phyloP scores from a whole-genome alignment of 1,139 yeast species.

The Sugiyamaella novakii region DNA sequence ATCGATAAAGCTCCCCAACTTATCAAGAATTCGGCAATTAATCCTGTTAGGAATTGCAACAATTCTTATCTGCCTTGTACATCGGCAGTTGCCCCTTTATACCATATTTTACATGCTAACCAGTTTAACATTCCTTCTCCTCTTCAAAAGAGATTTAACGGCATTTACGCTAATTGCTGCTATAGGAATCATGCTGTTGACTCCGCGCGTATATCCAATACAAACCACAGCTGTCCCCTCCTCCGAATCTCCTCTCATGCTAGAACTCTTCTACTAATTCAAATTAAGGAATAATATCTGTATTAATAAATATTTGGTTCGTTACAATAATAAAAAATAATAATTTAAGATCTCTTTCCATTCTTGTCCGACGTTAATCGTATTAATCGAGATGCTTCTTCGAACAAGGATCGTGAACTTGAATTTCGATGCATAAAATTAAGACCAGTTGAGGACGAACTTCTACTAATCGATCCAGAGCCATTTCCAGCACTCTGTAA shows the following conservation, averaged over 20 bases:
- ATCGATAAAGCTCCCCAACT: background rate
- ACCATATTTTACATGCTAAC: background rate
- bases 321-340: background rate
- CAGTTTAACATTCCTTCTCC: background rate
- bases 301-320: conserved; percentile 11
- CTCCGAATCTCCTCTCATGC: background rate
- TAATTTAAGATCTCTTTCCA: conserved; percentile 1
- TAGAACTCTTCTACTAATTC: conserved; percentile 5
- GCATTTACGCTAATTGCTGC: background rate
- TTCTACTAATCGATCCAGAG: conserved; percentile 17
- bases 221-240: background rate
- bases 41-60: background rate
- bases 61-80: background rate
- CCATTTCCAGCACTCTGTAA: conserved; percentile 8
- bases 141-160: background rate
- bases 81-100: background rate
- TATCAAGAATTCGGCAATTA: background rate
- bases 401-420: conserved; percentile 30
- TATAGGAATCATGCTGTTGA: background rate
- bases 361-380: conserved; percentile 23
- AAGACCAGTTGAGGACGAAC: conserved; percentile 25
- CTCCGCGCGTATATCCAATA: background rate
- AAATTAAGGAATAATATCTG: background rate
- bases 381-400: conserved; percentile 29
- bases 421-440: conserved; percentile 25